Evolutionary conservation across 1,139 yeast species (phyloP), one percentile per base, ranked within the genome.

Genomic region (Taiozyma sp.): DNA sequence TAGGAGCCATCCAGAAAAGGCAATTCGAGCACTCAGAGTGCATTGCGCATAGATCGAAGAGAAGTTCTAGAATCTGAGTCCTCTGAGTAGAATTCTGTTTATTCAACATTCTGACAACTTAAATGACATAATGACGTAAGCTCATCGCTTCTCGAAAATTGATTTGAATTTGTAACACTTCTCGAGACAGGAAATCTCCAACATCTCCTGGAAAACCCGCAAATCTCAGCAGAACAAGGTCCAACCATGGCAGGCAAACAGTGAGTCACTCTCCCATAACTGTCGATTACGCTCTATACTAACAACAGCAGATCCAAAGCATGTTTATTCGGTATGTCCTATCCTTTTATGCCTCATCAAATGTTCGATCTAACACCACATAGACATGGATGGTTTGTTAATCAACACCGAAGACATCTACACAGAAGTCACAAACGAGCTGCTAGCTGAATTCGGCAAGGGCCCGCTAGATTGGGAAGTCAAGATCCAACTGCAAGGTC

Each of bases 361-460:
- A 24, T 24, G 11, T 11, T 30, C 6, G 26, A 39, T 44, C 44
- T 47, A 44, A 43, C 46, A 22, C 21, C 32, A 11, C 29, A 28
- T 42, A 76, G 91, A 93, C 73, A 90, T 93, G 97, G 98, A 93
- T 66, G 99, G 99, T 2, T 79, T 95, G 30, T 73, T 93, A 56
- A 78, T 93, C 63, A 88, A 91, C 69, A 87, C 97, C 2, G 99
- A 93, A 68, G 95, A 88, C 56, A 75, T 90, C 52, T 93, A 93
- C 67, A 91, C 99, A 0, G 81, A 81, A 53, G 86, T 87, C 4
- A 73, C 88, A 43, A 78, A 85, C 46, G 83, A 80, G 50, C 68
- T 89, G 6, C 75, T 93, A 43, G 80, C 80, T 11, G 73, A 75
- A 51, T 84, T 79, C 60, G 89, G 86, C 35, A 87, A 84, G 59